Conservation (phyloP, 164 flowering plant species). For the Taxillus chinensis region DNA sequence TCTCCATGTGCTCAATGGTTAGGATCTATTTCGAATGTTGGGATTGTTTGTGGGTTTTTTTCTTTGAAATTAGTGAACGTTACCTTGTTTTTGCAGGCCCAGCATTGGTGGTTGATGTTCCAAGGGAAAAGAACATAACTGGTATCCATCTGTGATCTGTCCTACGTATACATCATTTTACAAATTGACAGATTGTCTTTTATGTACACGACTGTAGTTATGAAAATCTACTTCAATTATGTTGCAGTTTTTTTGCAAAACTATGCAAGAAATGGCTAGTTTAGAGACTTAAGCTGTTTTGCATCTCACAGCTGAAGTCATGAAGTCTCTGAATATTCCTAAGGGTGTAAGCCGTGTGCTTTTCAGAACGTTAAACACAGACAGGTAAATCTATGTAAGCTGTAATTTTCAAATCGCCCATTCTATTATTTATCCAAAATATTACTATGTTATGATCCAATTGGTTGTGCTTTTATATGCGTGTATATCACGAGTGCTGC, state of each 20-base stretch:
- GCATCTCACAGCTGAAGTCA: constrained; percentile 44
- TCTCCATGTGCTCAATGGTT: constrained; percentile 25
- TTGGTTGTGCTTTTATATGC: too few species aligned
- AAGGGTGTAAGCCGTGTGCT: constrained; percentile 68
- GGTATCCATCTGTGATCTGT: constrained; percentile 27
- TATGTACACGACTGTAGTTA: too few species aligned
- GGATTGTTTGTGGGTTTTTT: too few species aligned
- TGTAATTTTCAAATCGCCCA: too few species aligned
- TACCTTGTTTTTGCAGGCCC: constrained; percentile 41
- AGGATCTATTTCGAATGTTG: neutral
- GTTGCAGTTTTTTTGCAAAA: too few species aligned
- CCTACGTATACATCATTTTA: too few species aligned
- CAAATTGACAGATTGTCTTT: too few species aligned
- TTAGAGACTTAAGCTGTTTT: neutral
- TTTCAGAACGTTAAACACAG: constrained; percentile 77
- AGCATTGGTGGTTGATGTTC: constrained; percentile 86
- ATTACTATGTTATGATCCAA: too few species aligned
- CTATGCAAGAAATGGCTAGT: too few species aligned
- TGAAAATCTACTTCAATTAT: too few species aligned
- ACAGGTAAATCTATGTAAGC: constrained; percentile 33
- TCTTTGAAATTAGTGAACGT: neutral
- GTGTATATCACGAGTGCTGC: too few species aligned
- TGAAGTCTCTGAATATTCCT: constrained; percentile 68
- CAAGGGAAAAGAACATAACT: constrained; percentile 81
- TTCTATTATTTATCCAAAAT: too few species aligned